Base-by-base conservation (phyloP, 2,329 filamentous ascomycete species). In the Furcasterigmium furcatum region DNA sequence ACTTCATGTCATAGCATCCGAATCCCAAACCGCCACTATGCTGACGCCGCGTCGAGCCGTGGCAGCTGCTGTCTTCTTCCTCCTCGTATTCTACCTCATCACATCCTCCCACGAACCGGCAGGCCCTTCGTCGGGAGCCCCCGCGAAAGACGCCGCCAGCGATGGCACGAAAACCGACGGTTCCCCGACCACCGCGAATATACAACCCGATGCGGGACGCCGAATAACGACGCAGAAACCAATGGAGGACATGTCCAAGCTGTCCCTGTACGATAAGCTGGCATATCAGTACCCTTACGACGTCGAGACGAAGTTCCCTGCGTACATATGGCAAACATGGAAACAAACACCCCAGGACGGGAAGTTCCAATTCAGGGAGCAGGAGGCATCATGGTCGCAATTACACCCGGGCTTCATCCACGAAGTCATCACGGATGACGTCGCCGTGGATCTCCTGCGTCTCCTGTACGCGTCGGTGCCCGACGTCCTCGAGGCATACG, bases 241-340 rank as follows among this genome's bases (percentile, higher is more conserved):
- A 43, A 69, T 90, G 54, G 76, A 83, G 44, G 86, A 92, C 64
- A 76, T 88, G 61, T 82, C 83, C 47, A 80, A 77, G 60, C 83
- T 88, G 69, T 83, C 87, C 14, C 76, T 91, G 44, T 76, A 73
- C 75, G 87, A 79, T 72, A 96, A 94, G 70, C 81, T 99, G 46
- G 85, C 85, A 43, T 96, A 95, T 72, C 88, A 95, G 57, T 97
- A 94, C 67, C 90, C 91, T 18, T 99, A 97, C 74, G 88, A 96
- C 59, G 77, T 92, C 51, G 83, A 91, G 60, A 68, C 76, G 56
- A 95, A 92, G 65, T 97, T 97, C 65, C 94, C 94, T 4, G 91
- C 91, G 46, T 97, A 96, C 73, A 95, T 99, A 61, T 99, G 94
- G 94, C 94, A 99, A 75, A 99, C 94, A 13, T 99, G 94, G 94